Evolutionary conservation across 495 filamentous ascomycete genomes (phyloP).

Genomic region (Penicillium robsamsonii): DNA sequence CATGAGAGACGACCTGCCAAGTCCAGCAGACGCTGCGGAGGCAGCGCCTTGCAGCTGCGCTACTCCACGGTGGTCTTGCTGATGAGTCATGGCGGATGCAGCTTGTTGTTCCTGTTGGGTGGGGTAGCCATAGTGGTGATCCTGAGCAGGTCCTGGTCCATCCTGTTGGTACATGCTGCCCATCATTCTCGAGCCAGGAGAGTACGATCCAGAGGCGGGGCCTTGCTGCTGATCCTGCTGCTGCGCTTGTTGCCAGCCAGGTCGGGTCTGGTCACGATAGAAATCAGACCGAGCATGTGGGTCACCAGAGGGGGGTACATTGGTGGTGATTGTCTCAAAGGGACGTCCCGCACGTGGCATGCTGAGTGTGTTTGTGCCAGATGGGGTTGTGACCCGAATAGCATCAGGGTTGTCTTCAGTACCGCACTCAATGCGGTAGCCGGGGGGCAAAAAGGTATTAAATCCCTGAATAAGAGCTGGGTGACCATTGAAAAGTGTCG

Average conservation of each 20-base stretch:
- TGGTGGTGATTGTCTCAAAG: slow-evolving; percentile 41
- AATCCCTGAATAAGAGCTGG: slow-evolving; percentile 97
- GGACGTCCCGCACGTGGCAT: slow-evolving; percentile 54
- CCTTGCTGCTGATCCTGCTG: slow-evolving; percentile 54
- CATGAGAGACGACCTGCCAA: slow-evolving; percentile 43
- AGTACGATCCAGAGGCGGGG: slow-evolving; percentile 41
- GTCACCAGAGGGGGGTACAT: slow-evolving; percentile 33
- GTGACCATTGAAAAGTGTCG: slow-evolving; percentile 93
- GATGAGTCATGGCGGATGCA: slow-evolving; percentile 58
- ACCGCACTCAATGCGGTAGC: slow-evolving; percentile 96
- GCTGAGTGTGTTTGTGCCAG: slow-evolving; percentile 66
- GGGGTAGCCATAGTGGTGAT: slow-evolving; percentile 47
- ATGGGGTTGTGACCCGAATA: slow-evolving; percentile 95
- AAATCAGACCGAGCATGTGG: slow-evolving; percentile 43
- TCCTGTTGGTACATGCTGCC: slow-evolving; percentile 41
- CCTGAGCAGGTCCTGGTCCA: slow-evolving; percentile 38
- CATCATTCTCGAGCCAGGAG: slow-evolving; percentile 45
- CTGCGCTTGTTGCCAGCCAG: slow-evolving; percentile 47
- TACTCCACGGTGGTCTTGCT: slow-evolving; percentile 79
- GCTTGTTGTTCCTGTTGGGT: slow-evolving; percentile 47
- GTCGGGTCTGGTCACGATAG: slow-evolving; percentile 46
- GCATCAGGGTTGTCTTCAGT: slow-evolving; percentile 87
- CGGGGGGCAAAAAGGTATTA: slow-evolving; percentile 96
- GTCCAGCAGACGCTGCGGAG: slow-evolving; percentile 55
- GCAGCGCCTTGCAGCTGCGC: slow-evolving; percentile 77